phyloP scores from a whole-genome alignment of 495 filamentous ascomycete species.

The Parathielavia hyrcaniae region DNA sequence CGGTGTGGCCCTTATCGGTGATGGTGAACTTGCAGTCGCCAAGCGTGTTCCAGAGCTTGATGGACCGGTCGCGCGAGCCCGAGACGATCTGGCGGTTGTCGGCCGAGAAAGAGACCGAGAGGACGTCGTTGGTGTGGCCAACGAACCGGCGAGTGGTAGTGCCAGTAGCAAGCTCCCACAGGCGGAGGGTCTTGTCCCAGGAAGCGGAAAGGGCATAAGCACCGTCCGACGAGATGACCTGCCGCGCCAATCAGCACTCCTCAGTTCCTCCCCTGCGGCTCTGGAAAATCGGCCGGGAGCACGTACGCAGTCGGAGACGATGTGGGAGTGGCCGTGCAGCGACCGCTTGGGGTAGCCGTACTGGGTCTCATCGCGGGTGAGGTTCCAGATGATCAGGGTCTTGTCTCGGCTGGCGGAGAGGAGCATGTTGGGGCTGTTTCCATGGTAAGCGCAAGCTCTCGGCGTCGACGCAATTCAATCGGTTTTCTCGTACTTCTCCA shows the following conservation, averaged over 20 bases:
- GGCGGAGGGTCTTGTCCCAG: slow-evolving; percentile 99
- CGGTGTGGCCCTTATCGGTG: slow-evolving; percentile 98
- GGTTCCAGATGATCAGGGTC: slow-evolving; percentile 99
- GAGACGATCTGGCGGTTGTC: slow-evolving; percentile 99
- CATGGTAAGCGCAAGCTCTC: slow-evolving; percentile 28
- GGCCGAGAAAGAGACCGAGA: slow-evolving; percentile 99
- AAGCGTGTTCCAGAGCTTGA: slow-evolving; percentile 99
- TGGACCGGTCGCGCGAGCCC: slow-evolving; percentile 92
- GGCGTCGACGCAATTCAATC: slow-evolving; percentile 13
- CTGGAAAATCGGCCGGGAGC: background rate
- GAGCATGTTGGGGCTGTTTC: slow-evolving; percentile 95
- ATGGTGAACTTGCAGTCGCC: slow-evolving; percentile 99
- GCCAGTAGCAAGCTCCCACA: slow-evolving; percentile 97
- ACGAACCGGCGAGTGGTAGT: slow-evolving; percentile 96
- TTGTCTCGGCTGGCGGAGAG: slow-evolving; percentile 96
- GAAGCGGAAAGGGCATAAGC: slow-evolving; percentile 98
- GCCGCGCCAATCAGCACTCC: slow-evolving; percentile 36
- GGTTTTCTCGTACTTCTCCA: slow-evolving; percentile 77
- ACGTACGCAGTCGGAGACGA: slow-evolving; percentile 99
- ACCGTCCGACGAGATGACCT: slow-evolving; percentile 99
- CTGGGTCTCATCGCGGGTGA: slow-evolving; percentile 93
- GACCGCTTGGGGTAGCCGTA: slow-evolving; percentile 99
- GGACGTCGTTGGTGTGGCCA: slow-evolving; percentile 98
- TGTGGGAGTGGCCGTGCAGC: slow-evolving; percentile 98
- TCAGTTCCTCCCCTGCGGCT: slow-evolving; percentile 7